Conservation (phyloP, 2,329 filamentous ascomycete species). For the Elsinoe fawcettii region DNA sequence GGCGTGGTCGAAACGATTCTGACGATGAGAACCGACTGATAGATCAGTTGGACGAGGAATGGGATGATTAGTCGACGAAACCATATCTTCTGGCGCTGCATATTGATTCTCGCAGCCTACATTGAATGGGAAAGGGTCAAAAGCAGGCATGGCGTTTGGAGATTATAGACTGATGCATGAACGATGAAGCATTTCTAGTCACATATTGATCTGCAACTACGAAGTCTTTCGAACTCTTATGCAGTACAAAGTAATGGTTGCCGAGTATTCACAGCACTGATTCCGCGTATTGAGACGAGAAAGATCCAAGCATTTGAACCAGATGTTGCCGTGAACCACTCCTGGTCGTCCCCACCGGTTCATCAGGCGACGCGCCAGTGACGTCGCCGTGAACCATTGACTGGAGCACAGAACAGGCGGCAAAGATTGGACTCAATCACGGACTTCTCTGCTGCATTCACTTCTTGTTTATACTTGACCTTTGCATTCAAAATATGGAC, state of each 20-base stretch:
- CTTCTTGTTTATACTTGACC: not conserved
- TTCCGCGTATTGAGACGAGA: no score
- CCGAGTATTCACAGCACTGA: no score
- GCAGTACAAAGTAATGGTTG: no score
- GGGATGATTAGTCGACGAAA: slow-evolving; percentile 59
- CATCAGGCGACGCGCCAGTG: not conserved
- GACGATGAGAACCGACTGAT: slow-evolving; percentile 93
- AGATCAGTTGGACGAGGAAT: slow-evolving; percentile 93
- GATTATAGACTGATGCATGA: not conserved
- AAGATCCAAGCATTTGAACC: not conserved
- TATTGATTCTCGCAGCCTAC: not conserved
- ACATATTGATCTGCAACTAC: no score
- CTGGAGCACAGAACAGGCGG: not conserved
- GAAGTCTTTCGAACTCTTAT: not conserved
- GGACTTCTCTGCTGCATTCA: not conserved
- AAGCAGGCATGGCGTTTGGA: slow-evolving; percentile 2
- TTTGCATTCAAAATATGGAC: not conserved
- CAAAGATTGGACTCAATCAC: not conserved
- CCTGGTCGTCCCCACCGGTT: not conserved
- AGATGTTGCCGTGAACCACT: not conserved
- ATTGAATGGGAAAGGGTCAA: not conserved
- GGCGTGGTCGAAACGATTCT: slow-evolving; percentile 38
- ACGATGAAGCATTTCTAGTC: not conserved
- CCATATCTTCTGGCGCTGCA: not conserved
- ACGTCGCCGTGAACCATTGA: slow-evolving; percentile 8